Evolutionary conservation across 2,329 filamentous ascomycete genomes (phyloP), one percentile per base, ranked within the genome.

Genomic region (Phaeosphaeriaceae sp.): DNA sequence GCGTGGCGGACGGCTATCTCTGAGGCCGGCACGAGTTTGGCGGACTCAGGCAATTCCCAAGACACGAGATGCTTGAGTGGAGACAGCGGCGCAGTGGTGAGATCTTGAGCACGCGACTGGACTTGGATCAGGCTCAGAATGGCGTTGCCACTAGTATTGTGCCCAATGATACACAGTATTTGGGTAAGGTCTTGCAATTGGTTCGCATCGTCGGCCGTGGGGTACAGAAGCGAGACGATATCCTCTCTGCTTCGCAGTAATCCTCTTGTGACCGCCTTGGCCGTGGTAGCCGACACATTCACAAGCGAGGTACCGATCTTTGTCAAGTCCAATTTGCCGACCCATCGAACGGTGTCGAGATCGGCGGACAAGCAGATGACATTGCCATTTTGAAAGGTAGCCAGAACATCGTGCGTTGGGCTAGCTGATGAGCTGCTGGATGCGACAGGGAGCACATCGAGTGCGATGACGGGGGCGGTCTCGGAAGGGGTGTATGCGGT

Each of bases 351-450:
- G 0, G 54, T 64, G 15, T 72, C 61, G 13, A 80, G 66, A 54
- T 90, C 86, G 2, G 85, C 84, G 48, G 88, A 85, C 15, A 91
- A 79, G 56, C 86, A 88, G 9, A 85, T 69, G 21, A 91, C 78
- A 58, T 88, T 83, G 35, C 90, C 90, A 61, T 89, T 83, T 44
- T 84, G 78, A 56, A 86, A 85, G 1, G 91, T 81, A 1, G 83
- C 81, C 22, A 92, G 66, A 1, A 92, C 58, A 54, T 85, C 79
- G 52, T 80, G 76, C 21, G 63, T 64, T 8, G 61, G 55, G n/a
- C 64, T 61, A 11, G 65, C 59, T 9, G 59, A 44, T 3, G 65
- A 60, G 2, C 63, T 58, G 6, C 66, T 60, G 24, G 64, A 55
- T 24, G 64, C 60, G 28, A 73, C 61, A 5, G 76, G 74, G 13